Evolutionary conservation across 768 basidiomycete species (phyloP).

Genomic region (Tricholomella constricta): DNA sequence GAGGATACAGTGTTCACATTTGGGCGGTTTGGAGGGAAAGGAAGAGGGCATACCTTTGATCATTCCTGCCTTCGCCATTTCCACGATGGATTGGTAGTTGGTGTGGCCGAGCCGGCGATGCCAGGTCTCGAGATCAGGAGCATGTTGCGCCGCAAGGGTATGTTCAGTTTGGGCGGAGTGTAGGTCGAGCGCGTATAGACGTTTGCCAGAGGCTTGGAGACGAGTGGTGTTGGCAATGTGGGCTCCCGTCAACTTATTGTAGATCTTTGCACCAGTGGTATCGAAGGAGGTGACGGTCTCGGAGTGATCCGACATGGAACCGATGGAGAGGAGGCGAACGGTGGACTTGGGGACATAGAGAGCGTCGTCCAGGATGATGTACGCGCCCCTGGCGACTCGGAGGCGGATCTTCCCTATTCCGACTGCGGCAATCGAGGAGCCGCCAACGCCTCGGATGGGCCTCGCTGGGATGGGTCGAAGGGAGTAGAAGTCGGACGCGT

Average conservation of each 20-base stretch:
- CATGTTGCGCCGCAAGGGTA: not conserved
- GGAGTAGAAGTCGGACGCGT: conserved; percentile 23
- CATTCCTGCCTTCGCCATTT: not conserved
- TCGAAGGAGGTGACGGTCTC: no score
- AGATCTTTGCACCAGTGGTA: no score
- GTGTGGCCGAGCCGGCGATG: conserved; percentile 4
- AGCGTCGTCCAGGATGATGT: not conserved
- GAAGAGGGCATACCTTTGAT: conserved; percentile 26
- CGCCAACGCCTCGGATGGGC: conserved; percentile 24
- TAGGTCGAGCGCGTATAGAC: not conserved
- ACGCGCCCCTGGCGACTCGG: not conserved
- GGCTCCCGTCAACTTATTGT: no score
- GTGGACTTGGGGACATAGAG: not conserved
- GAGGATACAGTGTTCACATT: conserved; percentile 36
- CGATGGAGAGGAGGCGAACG: not conserved
- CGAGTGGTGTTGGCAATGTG: not conserved
- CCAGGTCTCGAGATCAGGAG: not conserved
- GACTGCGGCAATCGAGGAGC: not conserved
- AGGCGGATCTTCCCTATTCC: not conserved
- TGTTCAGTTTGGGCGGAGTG: not conserved
- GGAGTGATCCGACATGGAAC: not conserved
- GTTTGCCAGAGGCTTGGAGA: not conserved
- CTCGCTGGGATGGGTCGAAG: conserved; percentile 23
- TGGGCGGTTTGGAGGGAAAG: conserved; percentile 21
- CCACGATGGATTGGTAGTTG: conserved; percentile 10